Evolutionary conservation across 169 alveolate species (phyloP).

Genomic region (Eimeria zaria): DNA sequence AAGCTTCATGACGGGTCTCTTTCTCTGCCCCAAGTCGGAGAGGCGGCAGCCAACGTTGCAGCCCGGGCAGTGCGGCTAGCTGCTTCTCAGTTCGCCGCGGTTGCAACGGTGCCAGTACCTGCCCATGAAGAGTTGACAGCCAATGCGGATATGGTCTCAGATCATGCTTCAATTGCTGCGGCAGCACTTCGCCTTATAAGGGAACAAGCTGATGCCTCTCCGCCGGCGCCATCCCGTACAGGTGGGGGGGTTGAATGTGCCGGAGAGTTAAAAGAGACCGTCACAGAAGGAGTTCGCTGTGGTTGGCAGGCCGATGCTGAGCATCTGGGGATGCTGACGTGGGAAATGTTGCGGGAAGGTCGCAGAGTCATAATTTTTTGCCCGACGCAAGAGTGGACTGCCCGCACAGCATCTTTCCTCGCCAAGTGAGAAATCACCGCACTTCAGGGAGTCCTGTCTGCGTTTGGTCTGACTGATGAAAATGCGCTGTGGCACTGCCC

Average conservation of each 20-base stretch:
- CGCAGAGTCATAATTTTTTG: conserved; percentile 87
- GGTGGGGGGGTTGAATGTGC: neutral
- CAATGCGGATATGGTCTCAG: neutral
- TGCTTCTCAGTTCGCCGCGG: conserved; percentile 27
- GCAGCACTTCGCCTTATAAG: conserved; percentile 56
- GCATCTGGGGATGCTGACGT: conserved; percentile 84
- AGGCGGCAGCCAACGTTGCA: conserved; percentile 64
- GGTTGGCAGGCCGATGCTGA: conserved; percentile 84
- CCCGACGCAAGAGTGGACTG: conserved; percentile 87
- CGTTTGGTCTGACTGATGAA: neutral
- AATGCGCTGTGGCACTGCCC: neutral
- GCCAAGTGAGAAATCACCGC: conserved; percentile 46
- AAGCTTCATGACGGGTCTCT: conserved; percentile 52
- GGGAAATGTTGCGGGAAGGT: conserved; percentile 87
- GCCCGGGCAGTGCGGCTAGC: conserved; percentile 70
- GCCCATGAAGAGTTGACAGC: neutral
- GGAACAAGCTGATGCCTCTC: neutral
- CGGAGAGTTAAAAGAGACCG: neutral
- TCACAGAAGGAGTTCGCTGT: neutral
- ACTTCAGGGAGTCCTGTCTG: neutral
- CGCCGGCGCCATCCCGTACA: neutral
- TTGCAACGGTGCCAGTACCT: neutral
- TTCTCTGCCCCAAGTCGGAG: conserved; percentile 35
- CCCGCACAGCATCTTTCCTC: conserved; percentile 76
- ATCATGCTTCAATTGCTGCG: conserved; percentile 59